Evolutionary conservation across 306 rosid genomes (phyloP), one percentile per base, ranked within the genome.

Genomic region (Citrullus colocynthis): DNA sequence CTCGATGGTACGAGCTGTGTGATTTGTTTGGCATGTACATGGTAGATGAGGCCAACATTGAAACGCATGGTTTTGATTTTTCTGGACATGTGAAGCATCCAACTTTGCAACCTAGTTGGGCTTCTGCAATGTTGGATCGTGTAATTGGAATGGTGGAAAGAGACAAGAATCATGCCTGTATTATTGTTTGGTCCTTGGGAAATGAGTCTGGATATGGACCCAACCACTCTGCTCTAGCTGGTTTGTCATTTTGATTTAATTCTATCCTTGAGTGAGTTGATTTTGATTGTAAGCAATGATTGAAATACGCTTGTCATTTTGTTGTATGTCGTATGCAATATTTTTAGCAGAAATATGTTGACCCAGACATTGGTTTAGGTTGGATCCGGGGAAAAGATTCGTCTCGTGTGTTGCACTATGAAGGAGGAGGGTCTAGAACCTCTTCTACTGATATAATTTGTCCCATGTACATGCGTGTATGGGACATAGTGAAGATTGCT

Each of bases 41-140:
- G 98, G 88, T 95, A 82, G 98, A 95, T 79, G 98, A 95, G 87
- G 98, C 98, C 83, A 95, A 95, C 74, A 95, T 95, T 39, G 98
- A 90, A 88, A 88, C 98, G 14, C 98, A 95, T 64, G 96, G 90
- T 80, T 95, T 95, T 57, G 97, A 92, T 85, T 5, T 59, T 85
- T 86, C 88, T 67, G 85, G 69, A 48, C 88, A 88, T 86, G 80
- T 90, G 84, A 95, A 89, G 87, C 96, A 95, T 87, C 97, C 98
- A 66, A 89, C 98, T 62, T 65, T 81, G 82, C 92, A 95, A 82
- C 96, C 98, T 48, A 86, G 83, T 78, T 95, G 98, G 98, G 93
- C 97, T 69, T 49, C 89, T 79, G 92, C 98, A 61, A 95, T 95
- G 98, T 42, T 95, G 80, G 98, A 95, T 84, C 98, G 98, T 16